Percentiles rank a stretch among this genome's conserved stretches.
phyloP scores from a whole-genome alignment of 768 basidiomycete species.

The Macrolepiota albuminosa region DNA sequence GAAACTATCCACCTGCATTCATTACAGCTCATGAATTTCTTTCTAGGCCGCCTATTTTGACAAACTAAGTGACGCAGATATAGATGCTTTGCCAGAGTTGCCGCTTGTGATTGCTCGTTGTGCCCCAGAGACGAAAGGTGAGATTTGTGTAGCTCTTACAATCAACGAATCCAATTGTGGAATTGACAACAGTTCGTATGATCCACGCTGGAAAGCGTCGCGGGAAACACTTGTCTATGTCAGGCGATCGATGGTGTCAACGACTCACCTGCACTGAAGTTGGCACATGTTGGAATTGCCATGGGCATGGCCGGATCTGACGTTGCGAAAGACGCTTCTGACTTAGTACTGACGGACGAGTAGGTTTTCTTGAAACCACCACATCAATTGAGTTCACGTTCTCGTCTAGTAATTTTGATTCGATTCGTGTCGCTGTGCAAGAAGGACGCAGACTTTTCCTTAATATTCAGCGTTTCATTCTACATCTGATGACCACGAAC shows the following conservation, averaged over 20 bases:
- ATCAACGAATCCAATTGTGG: neutral
- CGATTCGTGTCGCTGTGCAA: constrained; percentile 52
- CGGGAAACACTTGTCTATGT: constrained; percentile 49
- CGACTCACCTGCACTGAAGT: constrained; percentile 53
- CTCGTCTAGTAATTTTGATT: constrained; percentile 44
- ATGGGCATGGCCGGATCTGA: constrained; percentile 56
- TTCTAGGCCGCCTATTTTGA: constrained; percentile 42
- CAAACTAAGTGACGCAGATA: constrained; percentile 45
- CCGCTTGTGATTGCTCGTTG: constrained; percentile 59
- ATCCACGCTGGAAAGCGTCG: constrained; percentile 55
- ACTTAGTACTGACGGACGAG: constrained; percentile 56
- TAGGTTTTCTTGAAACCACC: constrained; percentile 10
- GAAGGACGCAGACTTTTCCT: constrained; percentile 55
- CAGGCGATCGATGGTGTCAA: constrained; percentile 51
- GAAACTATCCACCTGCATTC: neutral
- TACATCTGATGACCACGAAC: constrained; percentile 50
- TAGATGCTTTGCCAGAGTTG: constrained; percentile 43
- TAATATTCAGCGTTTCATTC: constrained; percentile 53
- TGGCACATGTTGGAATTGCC: constrained; percentile 51
- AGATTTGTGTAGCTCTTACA: neutral
- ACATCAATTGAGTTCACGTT: too few relatives aligned
- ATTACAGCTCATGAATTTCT: neutral
- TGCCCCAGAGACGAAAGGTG: constrained; percentile 46
- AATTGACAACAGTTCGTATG: constrained; percentile 33
- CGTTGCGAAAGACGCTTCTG: constrained; percentile 51